These are phyloP conservation scores for Phytophthora ramorum DNA, from an alignment of 352 stramenopile species.

Conservation along the genomic window DNA sequence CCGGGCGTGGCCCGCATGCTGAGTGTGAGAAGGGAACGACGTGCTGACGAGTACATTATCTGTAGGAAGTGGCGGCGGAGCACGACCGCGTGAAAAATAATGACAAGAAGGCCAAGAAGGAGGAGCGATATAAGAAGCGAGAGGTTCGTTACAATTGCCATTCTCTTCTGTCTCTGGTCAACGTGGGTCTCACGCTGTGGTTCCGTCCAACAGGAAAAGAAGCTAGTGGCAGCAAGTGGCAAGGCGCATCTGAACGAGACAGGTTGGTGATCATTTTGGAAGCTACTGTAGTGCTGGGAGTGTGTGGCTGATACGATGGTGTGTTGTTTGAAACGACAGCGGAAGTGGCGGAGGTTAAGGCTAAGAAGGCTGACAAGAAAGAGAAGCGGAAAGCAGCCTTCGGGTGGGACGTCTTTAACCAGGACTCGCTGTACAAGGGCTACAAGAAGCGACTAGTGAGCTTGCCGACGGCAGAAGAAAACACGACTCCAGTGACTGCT, in stretches of 20 bases:
- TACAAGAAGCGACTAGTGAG: constrained; percentile 85
- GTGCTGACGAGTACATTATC: not conserved
- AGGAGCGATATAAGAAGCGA: constrained; percentile 61
- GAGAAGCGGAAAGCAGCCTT: constrained; percentile 84
- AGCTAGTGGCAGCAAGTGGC: constrained; percentile 43
- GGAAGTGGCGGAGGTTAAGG: constrained; percentile 57
- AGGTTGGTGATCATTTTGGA: constrained; percentile 33
- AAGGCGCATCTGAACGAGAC: constrained; percentile 73
- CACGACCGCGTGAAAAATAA: constrained; percentile 74
- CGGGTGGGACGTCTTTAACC: constrained; percentile 88
- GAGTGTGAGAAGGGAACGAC: not conserved
- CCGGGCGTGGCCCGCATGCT: not conserved
- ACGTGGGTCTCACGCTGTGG: not conserved
- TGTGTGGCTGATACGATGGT: not conserved
- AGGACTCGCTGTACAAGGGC: constrained; percentile 84
- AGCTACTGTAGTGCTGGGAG: not conserved
- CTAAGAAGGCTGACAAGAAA: constrained; percentile 77
- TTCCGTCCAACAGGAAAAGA: constrained; percentile 54
- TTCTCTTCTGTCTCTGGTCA: not conserved
- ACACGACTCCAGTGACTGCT: constrained; percentile 6
- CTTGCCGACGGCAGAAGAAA: constrained; percentile 48
- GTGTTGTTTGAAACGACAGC: constrained; percentile 30
- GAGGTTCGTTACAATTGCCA: constrained; percentile 36
- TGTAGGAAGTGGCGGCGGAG: constrained; percentile 73
- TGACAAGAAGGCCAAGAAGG: constrained; percentile 68